Evolutionary conservation across 306 rosid genomes (phyloP).

Genomic region (Hippophae tibetana): DNA sequence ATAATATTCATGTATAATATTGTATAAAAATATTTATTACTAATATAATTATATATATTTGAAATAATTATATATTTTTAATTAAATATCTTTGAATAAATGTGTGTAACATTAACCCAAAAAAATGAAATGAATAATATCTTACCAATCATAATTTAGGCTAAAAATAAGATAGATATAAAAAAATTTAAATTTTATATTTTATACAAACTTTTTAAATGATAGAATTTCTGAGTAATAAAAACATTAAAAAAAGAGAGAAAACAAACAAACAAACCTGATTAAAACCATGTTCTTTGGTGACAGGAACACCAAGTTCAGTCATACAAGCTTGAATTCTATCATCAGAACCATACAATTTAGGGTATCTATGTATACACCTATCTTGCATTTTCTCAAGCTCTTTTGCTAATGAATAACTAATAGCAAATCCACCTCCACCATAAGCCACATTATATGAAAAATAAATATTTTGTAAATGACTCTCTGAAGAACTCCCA

Average conservation of each 20-base stretch:
- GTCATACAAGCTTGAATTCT: constrained; percentile 78
- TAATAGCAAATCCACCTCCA: constrained; percentile 69
- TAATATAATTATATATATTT: no score
- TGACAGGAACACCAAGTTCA: constrained; percentile 73
- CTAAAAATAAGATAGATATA: no score
- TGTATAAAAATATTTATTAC: no score
- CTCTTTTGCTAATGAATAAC: constrained; percentile 47
- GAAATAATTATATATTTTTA: no score
- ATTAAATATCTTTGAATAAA: no score
- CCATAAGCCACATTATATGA: constrained; percentile 70
- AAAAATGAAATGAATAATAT: no score
- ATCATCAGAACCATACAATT: constrained; percentile 62
- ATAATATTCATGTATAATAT: no score
- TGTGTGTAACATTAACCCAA: no score
- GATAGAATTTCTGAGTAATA: neutral
- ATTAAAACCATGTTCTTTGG: constrained; percentile 64
- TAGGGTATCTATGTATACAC: constrained; percentile 52
- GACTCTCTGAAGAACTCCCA: constrained; percentile 64
- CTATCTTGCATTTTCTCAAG: constrained; percentile 60
- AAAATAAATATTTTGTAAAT: constrained; percentile 57
- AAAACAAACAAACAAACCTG: constrained; percentile 34
- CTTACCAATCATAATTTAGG: no score
- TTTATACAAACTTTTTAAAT: neutral
- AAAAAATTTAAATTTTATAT: no score
- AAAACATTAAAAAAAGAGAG: neutral